A percentile compares a stretch with the other conserved stretches of the same genome.
These are phyloP conservation scores for Serpula lacrymans DNA, from an alignment of 768 basidiomycete species.

Conservation along the genomic window DNA sequence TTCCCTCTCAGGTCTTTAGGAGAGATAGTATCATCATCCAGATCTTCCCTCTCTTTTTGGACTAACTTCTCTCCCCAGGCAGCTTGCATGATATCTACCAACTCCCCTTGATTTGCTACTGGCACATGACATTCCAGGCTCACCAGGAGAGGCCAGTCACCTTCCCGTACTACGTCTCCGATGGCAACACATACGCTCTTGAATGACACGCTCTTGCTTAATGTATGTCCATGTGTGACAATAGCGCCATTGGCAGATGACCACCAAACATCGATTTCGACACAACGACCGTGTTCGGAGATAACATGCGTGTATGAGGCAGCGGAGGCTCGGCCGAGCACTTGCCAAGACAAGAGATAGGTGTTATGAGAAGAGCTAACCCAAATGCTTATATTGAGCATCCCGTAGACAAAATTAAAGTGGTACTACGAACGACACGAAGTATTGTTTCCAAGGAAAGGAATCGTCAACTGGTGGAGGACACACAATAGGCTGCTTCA, in stretches of 20 bases:
- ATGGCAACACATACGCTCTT: constrained; percentile 52
- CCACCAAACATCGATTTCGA: constrained; percentile 74
- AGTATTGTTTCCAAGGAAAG: constrained; percentile 52
- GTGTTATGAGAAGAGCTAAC: constrained; percentile 64
- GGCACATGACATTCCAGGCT: constrained; percentile 64
- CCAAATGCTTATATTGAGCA: background rate
- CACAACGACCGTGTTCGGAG: constrained; percentile 48
- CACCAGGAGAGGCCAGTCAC: constrained; percentile 55
- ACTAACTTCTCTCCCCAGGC: constrained; percentile 54
- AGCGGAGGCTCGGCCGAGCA: constrained; percentile 52
- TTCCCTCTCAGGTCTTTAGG: constrained; percentile 48
- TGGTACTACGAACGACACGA: constrained; percentile 43
- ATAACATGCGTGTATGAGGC: constrained; percentile 55
- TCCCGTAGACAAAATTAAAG: background rate
- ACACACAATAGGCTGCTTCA: constrained; percentile 34
- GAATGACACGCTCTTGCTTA: constrained; percentile 51
- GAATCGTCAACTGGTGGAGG: constrained; percentile 34
- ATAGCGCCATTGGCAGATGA: constrained; percentile 48
- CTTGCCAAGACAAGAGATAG: constrained; percentile 56
- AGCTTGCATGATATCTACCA: constrained; percentile 50
- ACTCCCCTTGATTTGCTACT: constrained; percentile 43
- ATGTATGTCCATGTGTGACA: constrained; percentile 61
- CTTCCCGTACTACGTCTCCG: constrained; percentile 31
- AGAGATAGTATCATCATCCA: constrained; percentile 35
- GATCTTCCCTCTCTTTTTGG: constrained; percentile 28